Base-by-base conservation (phyloP, 163 green algal species). In the Coccomyxa subellipsoidea region DNA sequence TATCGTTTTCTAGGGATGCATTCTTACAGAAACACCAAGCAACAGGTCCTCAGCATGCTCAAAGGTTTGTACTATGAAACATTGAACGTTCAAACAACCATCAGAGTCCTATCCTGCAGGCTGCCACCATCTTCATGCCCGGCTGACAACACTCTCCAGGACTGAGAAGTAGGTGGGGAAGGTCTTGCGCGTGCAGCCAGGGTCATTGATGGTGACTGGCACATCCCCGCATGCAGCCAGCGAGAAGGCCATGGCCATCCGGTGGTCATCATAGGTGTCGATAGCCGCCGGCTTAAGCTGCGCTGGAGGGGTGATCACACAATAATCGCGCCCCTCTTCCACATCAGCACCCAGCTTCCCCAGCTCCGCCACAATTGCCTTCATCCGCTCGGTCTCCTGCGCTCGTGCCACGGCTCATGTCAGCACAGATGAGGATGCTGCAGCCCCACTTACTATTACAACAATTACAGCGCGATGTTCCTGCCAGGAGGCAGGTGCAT, bases 161-260 rank as follows among this genome's bases (percentile, higher is more conserved):
- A 98, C 95, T 7, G 96, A 88, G 85, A 98, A 99, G 87, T 99
- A 99, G 9, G 91, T 96, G 32, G 97, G 97, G 88, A 99, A 99
- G 25, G 97, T 99, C 89, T 99, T 99, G 36, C 93, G 87, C 0
- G 94, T 98, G 92, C 96, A 99, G 27, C 91, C 92, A 1, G 97
- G 97, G 89, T 99, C 97, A 31, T 95, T 93, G 90, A 99, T 99
- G 32, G 89, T 96, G 3, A 99, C 89, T 18, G 92, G 82, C 6
- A 85, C 84, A 47, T 80, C 80, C 23, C 72, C 82, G 77, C 94
- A 98, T 7, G 96, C 91, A 10, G 93, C 96, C 69, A 99, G 87
- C 0, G 92, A 92, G 88, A 99, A 99, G 9, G 97, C 96, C 97
- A 99, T 99, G 75, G 97, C 97, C 97, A 99, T 99, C 77, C 97